Conservation (phyloP, 2,329 filamentous ascomycete species). For the Diaporthe sp. region DNA sequence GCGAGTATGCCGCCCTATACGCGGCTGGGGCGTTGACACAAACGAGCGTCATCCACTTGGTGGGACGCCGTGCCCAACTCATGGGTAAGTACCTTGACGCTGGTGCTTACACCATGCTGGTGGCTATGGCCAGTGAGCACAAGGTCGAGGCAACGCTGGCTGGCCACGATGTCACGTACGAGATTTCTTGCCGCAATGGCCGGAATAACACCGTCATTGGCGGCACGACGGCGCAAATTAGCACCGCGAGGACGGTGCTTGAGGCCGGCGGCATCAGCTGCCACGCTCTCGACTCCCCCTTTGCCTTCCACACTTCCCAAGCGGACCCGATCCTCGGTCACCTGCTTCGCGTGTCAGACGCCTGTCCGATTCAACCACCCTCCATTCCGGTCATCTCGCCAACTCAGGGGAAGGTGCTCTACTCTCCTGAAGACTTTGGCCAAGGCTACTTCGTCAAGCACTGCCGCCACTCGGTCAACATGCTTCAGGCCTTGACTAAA, state of each 20-base stretch:
- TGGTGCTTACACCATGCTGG: slow-evolving; percentile 73
- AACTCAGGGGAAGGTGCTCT: slow-evolving; percentile 75
- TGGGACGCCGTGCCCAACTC: slow-evolving; percentile 77
- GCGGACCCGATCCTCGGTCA: slow-evolving; percentile 67
- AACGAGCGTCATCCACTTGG: slow-evolving; percentile 78
- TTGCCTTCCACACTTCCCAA: slow-evolving; percentile 68
- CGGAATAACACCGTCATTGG: slow-evolving; percentile 79
- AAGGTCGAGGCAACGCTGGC: slow-evolving; percentile 57
- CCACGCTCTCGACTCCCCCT: slow-evolving; percentile 62
- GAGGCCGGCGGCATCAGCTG: slow-evolving; percentile 54
- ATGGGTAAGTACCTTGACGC: slow-evolving; percentile 75
- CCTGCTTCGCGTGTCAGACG: slow-evolving; percentile 64
- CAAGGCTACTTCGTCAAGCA: slow-evolving; percentile 75
- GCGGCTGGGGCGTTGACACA: slow-evolving; percentile 79
- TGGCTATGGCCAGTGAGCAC: slow-evolving; percentile 53
- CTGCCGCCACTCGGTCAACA: slow-evolving; percentile 79
- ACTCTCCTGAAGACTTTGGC: slow-evolving; percentile 60
- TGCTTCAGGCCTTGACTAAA: slow-evolving; percentile 71
- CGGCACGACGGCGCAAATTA: slow-evolving; percentile 58
- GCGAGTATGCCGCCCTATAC: slow-evolving; percentile 79
- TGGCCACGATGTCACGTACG: slow-evolving; percentile 54
- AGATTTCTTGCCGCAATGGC: slow-evolving; percentile 81
- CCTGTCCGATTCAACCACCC: slow-evolving; percentile 59
- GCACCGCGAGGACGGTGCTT: slow-evolving; percentile 57
- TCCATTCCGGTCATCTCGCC: slow-evolving; percentile 74